Conservation (phyloP, 306 rosid species). For the Vigna reflexopilosa region DNA sequence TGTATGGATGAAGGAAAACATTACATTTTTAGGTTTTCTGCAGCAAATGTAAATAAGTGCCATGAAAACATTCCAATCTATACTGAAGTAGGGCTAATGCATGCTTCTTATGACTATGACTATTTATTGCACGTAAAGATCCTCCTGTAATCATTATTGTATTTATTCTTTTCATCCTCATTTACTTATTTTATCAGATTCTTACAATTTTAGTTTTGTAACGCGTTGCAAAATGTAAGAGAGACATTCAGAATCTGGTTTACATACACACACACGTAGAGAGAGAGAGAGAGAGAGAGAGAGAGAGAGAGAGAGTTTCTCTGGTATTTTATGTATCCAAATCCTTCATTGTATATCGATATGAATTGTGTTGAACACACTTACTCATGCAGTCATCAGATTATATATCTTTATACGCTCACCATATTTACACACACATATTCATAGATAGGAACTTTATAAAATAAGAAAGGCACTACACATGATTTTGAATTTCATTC, state of each 20-base stretch:
- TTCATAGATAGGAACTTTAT: too few relatives aligned
- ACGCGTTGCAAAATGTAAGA: not conserved
- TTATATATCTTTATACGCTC: not conserved
- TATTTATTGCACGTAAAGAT: not conserved
- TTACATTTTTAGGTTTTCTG: not conserved
- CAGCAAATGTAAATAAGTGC: not conserved
- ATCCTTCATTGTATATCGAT: not conserved
- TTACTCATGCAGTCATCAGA: not conserved
- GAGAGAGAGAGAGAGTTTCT: too few relatives aligned
- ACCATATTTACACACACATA: too few relatives aligned
- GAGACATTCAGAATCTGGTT: not conserved
- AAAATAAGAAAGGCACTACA: too few relatives aligned
- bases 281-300: too few relatives aligned
- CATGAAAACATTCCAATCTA: not conserved
- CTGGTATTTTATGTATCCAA: slow-evolving; percentile 6
- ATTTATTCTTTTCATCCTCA: not conserved
- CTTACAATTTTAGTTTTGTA: not conserved
- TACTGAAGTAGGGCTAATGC: not conserved
- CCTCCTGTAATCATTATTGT: not conserved
- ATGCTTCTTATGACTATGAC: not conserved
- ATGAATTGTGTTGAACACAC: not conserved
- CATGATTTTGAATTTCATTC: not conserved
- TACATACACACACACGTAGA: too few relatives aligned
- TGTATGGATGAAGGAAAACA: not conserved
- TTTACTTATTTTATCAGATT: not conserved